Base-by-base conservation (phyloP, 306 rosid genomes). In the Quercus ilex region DNA sequence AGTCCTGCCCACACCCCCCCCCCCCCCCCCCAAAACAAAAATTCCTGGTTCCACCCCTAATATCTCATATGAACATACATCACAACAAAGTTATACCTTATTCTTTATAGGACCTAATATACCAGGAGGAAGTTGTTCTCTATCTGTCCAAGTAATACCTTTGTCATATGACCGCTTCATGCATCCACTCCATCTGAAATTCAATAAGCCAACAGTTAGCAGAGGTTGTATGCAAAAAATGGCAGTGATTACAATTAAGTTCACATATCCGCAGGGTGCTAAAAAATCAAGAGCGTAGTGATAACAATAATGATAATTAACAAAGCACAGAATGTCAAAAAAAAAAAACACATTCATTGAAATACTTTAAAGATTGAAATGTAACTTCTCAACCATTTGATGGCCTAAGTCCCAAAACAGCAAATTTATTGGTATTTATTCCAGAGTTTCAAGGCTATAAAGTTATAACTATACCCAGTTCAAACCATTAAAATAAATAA, bases 71-170 rank as follows among this genome's bases (percentile, higher is more conserved):
- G 63, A 77, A 69, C 12, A 53, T 63, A 38, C 5, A 28, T 71
- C 21, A 62, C 52, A 79, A 69, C 38, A 43, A 74, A 82, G 74
- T 78, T 58, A 28, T 84, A 94, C 98, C 97, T 94, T 94, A 77
- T 94, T 94, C 87, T 92, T 94, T 84, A 92, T 94, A 15, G 98
- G 98, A 79, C 98, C 98, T 84, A 94, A 87, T 81, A 94, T 94
- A 68, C 98, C 98, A 55, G 98, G 91, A 86, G 98, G 98, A 81
- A 94, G 97, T 68, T 94, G 98, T 81, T 94, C 94, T 87, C 98
- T 92, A 77, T 65, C 68, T 28, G 97, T 80, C 97, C 97, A 94
- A 68, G 93, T 91, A 38, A 82, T 41, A 52, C 97, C 98, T 76
- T 88, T 91, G 85, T 94, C 97, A 70, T 87, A 79, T 41, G 98